Conservation (phyloP, 1,139 yeast species). For the Casaregolazyma lundiana region DNA sequence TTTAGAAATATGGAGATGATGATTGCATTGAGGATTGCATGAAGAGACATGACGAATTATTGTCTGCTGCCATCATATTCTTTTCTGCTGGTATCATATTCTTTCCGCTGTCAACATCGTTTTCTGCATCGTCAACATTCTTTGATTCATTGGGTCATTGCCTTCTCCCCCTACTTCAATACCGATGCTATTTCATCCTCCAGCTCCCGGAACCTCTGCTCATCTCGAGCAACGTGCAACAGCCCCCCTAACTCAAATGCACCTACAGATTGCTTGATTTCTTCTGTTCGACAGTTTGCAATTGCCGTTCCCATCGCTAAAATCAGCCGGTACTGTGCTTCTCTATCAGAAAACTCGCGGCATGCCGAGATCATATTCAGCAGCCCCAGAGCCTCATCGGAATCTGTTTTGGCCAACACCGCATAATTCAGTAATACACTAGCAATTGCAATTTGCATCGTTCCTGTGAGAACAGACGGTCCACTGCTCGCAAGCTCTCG, state of each 20-base stretch:
- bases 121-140: not conserved
- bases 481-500: conserved; percentile 26
- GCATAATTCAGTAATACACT: conserved; percentile 53
- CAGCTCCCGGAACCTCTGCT: conserved; percentile 3
- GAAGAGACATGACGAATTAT: no score
- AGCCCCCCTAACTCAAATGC: conserved; percentile 13
- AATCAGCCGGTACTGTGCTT: conserved; percentile 52
- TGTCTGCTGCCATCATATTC: no score
- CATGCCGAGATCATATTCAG: conserved; percentile 28
- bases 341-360: conserved; percentile 34
- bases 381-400: conserved; percentile 24
- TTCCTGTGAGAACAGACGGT: conserved; percentile 16
- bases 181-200: conserved; percentile 1
- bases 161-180: not conserved
- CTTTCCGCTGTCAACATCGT: no score
- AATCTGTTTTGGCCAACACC: conserved; percentile 31
- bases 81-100: no score
- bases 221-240: not conserved
- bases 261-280: conserved; percentile 13
- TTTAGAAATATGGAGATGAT: no score
- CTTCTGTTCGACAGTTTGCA: conserved; percentile 16
- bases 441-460: conserved; percentile 42
- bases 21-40: no score
- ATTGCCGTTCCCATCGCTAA: conserved; percentile 50
- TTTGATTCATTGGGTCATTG: not conserved